phyloP scores from a whole-genome alignment of 164 flowering plant species.

The Annona cherimola region DNA sequence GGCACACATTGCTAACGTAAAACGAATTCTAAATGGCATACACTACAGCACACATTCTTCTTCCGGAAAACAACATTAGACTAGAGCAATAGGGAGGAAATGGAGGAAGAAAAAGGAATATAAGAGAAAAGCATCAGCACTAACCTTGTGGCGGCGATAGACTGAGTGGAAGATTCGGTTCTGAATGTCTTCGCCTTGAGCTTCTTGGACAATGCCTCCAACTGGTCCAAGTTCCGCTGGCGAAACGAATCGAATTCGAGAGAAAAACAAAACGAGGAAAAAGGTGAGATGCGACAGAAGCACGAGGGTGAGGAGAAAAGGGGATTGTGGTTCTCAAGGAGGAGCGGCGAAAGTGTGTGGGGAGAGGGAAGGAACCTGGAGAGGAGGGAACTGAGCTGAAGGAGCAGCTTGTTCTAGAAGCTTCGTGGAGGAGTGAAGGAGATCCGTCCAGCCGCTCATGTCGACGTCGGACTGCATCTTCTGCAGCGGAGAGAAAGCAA shows the following conservation, averaged over 20 bases:
- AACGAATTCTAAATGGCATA: no score
- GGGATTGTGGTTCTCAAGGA: background rate
- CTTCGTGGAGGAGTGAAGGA: conserved; percentile 89
- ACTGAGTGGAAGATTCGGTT: conserved; percentile 78
- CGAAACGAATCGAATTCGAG: conserved; percentile 7
- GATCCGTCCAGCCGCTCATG: conserved; percentile 82
- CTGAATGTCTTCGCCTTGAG: conserved; percentile 81
- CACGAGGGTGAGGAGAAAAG: background rate
- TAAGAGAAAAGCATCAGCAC: background rate
- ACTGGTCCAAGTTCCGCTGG: conserved; percentile 90
- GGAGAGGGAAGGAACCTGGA: conserved; percentile 52
- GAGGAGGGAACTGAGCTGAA: conserved; percentile 91
- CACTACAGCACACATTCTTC: background rate
- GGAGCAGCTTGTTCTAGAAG: conserved; percentile 93
- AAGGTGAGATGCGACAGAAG: background rate
- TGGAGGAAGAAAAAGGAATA: background rate
- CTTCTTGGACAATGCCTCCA: conserved; percentile 90
- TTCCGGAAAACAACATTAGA: background rate
- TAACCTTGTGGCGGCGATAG: conserved; percentile 93
- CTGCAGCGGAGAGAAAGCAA: background rate
- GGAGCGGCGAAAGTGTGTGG: background rate
- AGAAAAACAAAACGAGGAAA: background rate
- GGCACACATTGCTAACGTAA: no score
- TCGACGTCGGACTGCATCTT: conserved; percentile 60
- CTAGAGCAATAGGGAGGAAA: no score